These are phyloP conservation scores for Tanozyma kutaoensis DNA, from an alignment of 805 yeast genomes.

Conservation along the genomic window DNA sequence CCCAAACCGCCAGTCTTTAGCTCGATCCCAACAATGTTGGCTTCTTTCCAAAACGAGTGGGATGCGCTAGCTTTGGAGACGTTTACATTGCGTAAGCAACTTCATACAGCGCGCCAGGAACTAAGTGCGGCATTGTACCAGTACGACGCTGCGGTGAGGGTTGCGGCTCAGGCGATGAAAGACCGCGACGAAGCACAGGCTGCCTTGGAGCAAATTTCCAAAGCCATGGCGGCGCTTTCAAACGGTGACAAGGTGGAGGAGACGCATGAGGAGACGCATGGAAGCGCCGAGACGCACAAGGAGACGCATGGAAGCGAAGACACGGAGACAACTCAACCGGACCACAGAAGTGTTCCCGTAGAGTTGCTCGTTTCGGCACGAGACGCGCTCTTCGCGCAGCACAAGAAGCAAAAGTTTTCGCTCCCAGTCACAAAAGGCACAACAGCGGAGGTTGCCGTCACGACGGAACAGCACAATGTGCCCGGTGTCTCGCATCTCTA, in stretches of 20 bases:
- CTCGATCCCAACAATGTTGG: constrained; percentile 68
- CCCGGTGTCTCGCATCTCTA: not conserved
- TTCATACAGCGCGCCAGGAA: constrained; percentile 54
- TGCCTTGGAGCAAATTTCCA: constrained; percentile 48
- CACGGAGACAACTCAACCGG: not conserved
- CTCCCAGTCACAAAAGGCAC: constrained; percentile 6
- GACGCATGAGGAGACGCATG: not conserved
- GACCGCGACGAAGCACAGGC: constrained; percentile 63
- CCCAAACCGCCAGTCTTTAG: constrained; percentile 35
- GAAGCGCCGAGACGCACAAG: constrained; percentile 1
- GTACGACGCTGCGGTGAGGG: constrained; percentile 84
- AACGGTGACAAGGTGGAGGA: constrained; percentile 7
- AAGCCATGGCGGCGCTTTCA: constrained; percentile 10
- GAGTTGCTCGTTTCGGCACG: constrained; percentile 15
- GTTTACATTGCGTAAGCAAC: constrained; percentile 61
- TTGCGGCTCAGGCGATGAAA: constrained; percentile 59
- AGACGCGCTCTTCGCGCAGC: constrained; percentile 18
- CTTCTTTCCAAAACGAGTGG: constrained; percentile 79
- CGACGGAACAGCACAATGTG: not conserved
- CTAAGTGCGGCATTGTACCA: constrained; percentile 67
- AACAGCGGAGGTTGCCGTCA: not conserved
- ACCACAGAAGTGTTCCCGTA: constrained; percentile 5
- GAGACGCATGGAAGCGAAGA: constrained; percentile 2
- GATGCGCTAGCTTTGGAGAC: constrained; percentile 76
- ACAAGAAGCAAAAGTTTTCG: constrained; percentile 18